These are phyloP conservation scores for Silene latifolia DNA, from an alignment of 148 eudicot genomes.

Conservation along the genomic window DNA sequence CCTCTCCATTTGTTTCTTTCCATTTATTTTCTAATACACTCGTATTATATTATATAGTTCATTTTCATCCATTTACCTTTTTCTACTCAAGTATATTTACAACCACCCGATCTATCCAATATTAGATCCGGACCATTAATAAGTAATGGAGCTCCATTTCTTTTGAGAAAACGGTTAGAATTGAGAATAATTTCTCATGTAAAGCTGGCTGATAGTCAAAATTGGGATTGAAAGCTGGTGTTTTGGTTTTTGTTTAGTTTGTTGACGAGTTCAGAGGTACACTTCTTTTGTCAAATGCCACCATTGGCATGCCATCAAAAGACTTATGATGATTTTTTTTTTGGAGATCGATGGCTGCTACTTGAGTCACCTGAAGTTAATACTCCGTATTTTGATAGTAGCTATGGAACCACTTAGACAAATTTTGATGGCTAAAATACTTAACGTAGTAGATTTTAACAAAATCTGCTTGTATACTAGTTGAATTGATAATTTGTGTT, in stretches of 20 bases:
- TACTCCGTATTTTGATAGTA: background rate
- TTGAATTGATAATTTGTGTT: too few species aligned
- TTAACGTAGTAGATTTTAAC: background rate
- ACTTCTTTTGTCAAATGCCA: background rate
- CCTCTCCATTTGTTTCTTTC: too few species aligned
- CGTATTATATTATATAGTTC: too few species aligned
- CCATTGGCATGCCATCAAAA: background rate
- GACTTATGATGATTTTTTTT: background rate
- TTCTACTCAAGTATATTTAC: too few species aligned
- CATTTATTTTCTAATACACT: too few species aligned
- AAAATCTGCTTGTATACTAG: too few species aligned
- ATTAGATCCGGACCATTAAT: too few species aligned
- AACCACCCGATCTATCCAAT: too few species aligned
- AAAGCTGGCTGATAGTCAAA: background rate
- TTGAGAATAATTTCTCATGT: background rate
- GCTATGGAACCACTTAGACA: background rate
- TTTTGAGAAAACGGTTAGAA: background rate
- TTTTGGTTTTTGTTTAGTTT: background rate
- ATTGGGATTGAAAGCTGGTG: background rate
- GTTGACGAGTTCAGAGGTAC: background rate
- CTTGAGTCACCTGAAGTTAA: background rate
- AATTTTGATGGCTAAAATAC: background rate
- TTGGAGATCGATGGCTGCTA: background rate
- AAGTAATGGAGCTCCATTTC: too few species aligned
- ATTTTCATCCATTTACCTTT: too few species aligned